Base-by-base conservation (phyloP, 352 stramenopile genomes). In the Elongisporangium prolatum region DNA sequence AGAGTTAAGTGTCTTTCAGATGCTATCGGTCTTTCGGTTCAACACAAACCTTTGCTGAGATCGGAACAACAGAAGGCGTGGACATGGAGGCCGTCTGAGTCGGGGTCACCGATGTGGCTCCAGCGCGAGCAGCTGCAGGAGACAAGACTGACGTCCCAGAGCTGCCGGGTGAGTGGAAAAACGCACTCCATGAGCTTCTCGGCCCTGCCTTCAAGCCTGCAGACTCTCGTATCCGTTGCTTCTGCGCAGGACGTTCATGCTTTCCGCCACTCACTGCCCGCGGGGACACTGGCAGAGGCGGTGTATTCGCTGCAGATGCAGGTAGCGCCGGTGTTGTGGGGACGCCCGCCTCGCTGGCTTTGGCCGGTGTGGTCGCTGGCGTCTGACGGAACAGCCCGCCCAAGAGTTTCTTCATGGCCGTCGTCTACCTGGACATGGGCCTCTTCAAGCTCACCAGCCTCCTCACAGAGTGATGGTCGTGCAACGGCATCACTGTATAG, bases 331-430 rank as follows among this genome's bases (percentile, higher is more conserved):
- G 48, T 28, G 56, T 24, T 14, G 48, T 25, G 48, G 48, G 48
- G 48, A 50, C 21, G 57, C 17, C 22, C 18, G 49, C 50, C 50
- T 59, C 52, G 11, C 48, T 54, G 14, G 40, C 17, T 40, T 63
- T 72, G 17, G 60, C 54, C 1, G 61, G 52, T 9, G 44, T 28
- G 28, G 21, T 44, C 21, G 54, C 44, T 18, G 25, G 14, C 21
- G 28, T 61, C 37, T 72, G 66, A 63, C 79, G 77, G 66, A 89
- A 89, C 59, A 91, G 69, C 24, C 77, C 71, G 17, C 69, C 75
- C 11, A 86, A 59, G 18, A 91, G 67, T 71, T 88, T 91, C 66
- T 91, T 91, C 81, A 91, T 91, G 21, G 18, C 53, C 48, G 48
- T 13, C 28, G 28, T 40, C 28, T 40, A 40, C 28, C 28, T 40